A percentile compares a stretch with the other conserved stretches of the same genome.
phyloP scores from a whole-genome alignment of 2,329 filamentous ascomycete genomes.

The Xylariaceae sp. region DNA sequence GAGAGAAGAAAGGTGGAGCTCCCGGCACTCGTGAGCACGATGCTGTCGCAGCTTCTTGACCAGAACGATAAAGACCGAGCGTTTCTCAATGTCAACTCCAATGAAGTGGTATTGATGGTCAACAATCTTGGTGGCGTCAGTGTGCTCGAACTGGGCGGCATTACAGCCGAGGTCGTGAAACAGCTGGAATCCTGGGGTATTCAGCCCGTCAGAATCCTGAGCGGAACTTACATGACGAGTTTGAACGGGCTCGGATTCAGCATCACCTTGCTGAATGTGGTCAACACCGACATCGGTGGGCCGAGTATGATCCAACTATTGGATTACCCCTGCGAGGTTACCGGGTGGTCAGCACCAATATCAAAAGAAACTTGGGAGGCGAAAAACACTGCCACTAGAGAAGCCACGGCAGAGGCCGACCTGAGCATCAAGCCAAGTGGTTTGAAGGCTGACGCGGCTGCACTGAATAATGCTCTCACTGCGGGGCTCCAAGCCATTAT shows the following conservation, averaged over 20 bases:
- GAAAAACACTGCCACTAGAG: slow-evolving; percentile 51
- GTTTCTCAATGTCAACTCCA: slow-evolving; percentile 64
- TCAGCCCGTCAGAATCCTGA: slow-evolving; percentile 64
- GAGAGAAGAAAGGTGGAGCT: slow-evolving; percentile 55
- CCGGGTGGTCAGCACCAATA: slow-evolving; percentile 70
- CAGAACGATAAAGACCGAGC: slow-evolving; percentile 68
- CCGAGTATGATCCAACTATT: slow-evolving; percentile 69
- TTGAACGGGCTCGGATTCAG: slow-evolving; percentile 78
- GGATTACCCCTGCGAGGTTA: slow-evolving; percentile 69
- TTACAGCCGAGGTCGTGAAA: slow-evolving; percentile 67
- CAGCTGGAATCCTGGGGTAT: slow-evolving; percentile 65
- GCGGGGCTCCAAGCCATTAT: slow-evolving; percentile 64
- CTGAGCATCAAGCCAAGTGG: slow-evolving; percentile 47
- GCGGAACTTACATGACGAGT: slow-evolving; percentile 78
- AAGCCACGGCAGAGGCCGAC: slow-evolving; percentile 39
- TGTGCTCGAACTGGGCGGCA: slow-evolving; percentile 71
- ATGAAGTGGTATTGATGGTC: slow-evolving; percentile 69
- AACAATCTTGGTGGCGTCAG: slow-evolving; percentile 79
- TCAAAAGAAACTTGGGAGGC: slow-evolving; percentile 65
- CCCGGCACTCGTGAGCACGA: slow-evolving; percentile 59
- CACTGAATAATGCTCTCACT: slow-evolving; percentile 55
- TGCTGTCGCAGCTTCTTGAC: slow-evolving; percentile 72
- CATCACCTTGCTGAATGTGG: slow-evolving; percentile 68
- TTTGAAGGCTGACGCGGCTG: slow-evolving; percentile 54
- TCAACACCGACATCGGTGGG: slow-evolving; percentile 59